Base-by-base conservation (phyloP, 2,329 filamentous ascomycete genomes). In the Aureobasidium namibiae region DNA sequence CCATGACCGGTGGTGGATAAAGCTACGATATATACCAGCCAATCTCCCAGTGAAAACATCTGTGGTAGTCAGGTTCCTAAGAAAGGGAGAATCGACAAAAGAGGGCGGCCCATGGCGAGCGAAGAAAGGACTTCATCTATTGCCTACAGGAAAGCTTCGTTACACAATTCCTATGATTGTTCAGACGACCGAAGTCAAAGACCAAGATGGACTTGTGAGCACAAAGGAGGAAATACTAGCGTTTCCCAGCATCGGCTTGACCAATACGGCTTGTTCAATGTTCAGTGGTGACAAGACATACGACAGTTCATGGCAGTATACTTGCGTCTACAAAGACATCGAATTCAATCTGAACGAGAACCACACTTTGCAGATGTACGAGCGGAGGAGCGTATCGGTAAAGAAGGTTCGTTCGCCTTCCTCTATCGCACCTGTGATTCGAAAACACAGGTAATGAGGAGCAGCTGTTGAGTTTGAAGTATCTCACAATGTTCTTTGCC, bases 1-100 rank as follows among this genome's bases (percentile, higher is more conserved):
- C 73, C 81, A 84, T 64, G 74, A 76, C 48, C 74, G 82, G 21
- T 83, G 74, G 67, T 85, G 82, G 82, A 72, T 84, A 50, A 74
- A 73, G 2, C 59, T 83, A 11, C 65, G 68, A 29, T 72, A 78
- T 18, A 59, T 33, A 23, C 50, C 24, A 10, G 60, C 48, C 34
- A 56, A 59, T 23, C 18, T 60, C 33, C 50, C 64, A 4, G 66
- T 66, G 1, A 49, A 62, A 1, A 61, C 65, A 24, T 60, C 63
- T 1, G 60, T 81, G 5, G 61, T 70, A 1, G 63, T 82, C 21
- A 76, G 79, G 0, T 69, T 73, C n/a, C 64, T 77, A 16, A 64
- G 67, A 16, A 53, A 62, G 44, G 56, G 63, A 4, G 74, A 77
- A 59, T 45, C 42, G 21, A 24, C 23, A 10, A 44, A 44, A 7